Conservation (phyloP, 2,329 filamentous ascomycete genomes). For the Lecanicillium sp. region DNA sequence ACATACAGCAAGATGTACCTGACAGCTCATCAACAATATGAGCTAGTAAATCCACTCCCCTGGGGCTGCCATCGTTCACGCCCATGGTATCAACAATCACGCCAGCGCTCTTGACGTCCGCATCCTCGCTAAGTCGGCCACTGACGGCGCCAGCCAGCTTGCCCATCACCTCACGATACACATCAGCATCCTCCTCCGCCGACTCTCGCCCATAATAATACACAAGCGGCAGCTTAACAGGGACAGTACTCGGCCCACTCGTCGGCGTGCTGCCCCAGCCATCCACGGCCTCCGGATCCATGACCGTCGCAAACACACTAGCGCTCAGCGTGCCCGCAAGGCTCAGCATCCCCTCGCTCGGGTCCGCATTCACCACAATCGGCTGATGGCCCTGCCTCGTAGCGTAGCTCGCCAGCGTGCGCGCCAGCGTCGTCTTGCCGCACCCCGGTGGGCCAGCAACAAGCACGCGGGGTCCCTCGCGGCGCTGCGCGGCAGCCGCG, state of each 20-base stretch:
- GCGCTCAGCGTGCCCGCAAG: slow-evolving; percentile 78
- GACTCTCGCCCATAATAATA: slow-evolving; percentile 76
- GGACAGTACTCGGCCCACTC: slow-evolving; percentile 78
- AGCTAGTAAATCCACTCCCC: slow-evolving; percentile 67
- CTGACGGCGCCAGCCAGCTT: slow-evolving; percentile 73
- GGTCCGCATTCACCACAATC: slow-evolving; percentile 77
- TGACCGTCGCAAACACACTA: slow-evolving; percentile 75
- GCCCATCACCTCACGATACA: slow-evolving; percentile 69
- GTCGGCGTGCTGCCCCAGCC: slow-evolving; percentile 88
- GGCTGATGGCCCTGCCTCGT: slow-evolving; percentile 67
- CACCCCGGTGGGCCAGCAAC: slow-evolving; percentile 70
- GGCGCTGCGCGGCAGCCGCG: slow-evolving; percentile 39
- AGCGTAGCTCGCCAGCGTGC: slow-evolving; percentile 73
- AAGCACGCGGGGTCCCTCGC: slow-evolving; percentile 70
- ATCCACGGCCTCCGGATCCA: slow-evolving; percentile 73
- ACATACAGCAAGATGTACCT: slow-evolving; percentile 21
- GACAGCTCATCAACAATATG: slow-evolving; percentile 61
- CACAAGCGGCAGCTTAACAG: slow-evolving; percentile 85
- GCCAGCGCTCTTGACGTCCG: slow-evolving; percentile 61
- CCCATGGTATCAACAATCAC: slow-evolving; percentile 82
- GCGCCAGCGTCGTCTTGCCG: slow-evolving; percentile 77
- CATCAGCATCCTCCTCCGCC: slow-evolving; percentile 61
- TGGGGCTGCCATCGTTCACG: slow-evolving; percentile 56
- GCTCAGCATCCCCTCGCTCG: slow-evolving; percentile 69
- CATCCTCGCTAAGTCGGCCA: slow-evolving; percentile 69